Percentiles rank a stretch among this genome's conserved stretches.
phyloP scores from a whole-genome alignment of 1,284 basidiomycete genomes.

The Moniliella sp. region DNA sequence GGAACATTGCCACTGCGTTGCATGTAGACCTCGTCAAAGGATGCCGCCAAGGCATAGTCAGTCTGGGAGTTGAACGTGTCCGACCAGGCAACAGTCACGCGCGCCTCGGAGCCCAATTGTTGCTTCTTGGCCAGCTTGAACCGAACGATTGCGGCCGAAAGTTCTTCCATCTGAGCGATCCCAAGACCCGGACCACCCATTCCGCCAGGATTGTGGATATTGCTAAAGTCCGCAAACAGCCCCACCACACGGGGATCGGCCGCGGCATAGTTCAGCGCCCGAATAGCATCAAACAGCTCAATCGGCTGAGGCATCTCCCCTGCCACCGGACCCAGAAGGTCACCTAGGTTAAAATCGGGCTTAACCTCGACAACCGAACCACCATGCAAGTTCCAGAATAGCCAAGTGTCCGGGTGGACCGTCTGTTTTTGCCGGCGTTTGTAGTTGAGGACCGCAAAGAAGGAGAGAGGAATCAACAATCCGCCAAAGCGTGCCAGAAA shows the following conservation, averaged over 20 bases:
- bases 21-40: conserved; percentile 36
- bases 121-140: conserved; percentile 33
- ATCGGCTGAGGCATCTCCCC: conserved; percentile 20
- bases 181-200: conserved; percentile 27
- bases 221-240: conserved; percentile 36
- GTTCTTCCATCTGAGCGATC: conserved; percentile 36
- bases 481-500: too few species aligned
- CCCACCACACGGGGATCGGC: conserved; percentile 34
- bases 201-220: conserved; percentile 30
- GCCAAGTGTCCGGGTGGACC: conserved; percentile 11
- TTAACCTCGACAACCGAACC: conserved; percentile 26
- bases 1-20: conserved; percentile 36
- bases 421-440: too few species aligned
- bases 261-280: conserved; percentile 34
- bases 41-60: conserved; percentile 33
- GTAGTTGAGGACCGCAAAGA: too few species aligned
- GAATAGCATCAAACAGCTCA: conserved; percentile 35
- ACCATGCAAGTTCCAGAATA: conserved; percentile 30
- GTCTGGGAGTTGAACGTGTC: conserved; percentile 35
- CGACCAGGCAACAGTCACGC: conserved; percentile 34
- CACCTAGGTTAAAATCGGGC: conserved; percentile 7
- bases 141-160: conserved; percentile 34
- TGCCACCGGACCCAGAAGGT: conserved; percentile 9
- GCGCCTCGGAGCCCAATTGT: conserved; percentile 15
- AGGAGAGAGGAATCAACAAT: too few species aligned